Percentiles rank a stretch among this genome's conserved stretches.
Evolutionary conservation across 148 eudicot species (phyloP).

Genomic region (Heliosperma pusillum): DNA sequence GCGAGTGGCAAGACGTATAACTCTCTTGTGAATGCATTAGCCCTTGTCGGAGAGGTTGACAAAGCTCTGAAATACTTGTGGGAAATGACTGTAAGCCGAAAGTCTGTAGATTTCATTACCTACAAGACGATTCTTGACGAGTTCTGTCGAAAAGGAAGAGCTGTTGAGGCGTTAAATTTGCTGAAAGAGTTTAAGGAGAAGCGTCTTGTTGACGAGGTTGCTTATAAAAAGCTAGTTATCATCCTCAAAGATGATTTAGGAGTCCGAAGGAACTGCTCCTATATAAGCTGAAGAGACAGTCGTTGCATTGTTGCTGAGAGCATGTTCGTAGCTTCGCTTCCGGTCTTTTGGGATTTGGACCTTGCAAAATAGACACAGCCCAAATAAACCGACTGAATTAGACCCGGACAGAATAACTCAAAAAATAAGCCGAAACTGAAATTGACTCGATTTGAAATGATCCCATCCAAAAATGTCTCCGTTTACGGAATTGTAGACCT

Average conservation of each 20-base stretch:
- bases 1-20: slow-evolving; percentile 69
- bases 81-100: slow-evolving; percentile 62
- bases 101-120: slow-evolving; percentile 57
- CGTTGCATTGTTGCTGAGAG: not conserved
- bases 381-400: too few species aligned
- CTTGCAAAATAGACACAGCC: not conserved
- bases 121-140: slow-evolving; percentile 66
- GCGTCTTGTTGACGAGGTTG: slow-evolving; percentile 41
- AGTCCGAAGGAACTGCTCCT: slow-evolving; percentile 5
- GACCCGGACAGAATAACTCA: too few species aligned
- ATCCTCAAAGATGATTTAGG: slow-evolving; percentile 40
- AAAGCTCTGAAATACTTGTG: slow-evolving; percentile 55
- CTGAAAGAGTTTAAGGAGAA: slow-evolving; percentile 55
- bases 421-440: too few species aligned
- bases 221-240: slow-evolving; percentile 38
- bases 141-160: slow-evolving; percentile 42
- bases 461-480: too few species aligned
- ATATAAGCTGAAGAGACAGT: not conserved
- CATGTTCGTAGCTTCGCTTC: not conserved
- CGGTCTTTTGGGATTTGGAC: not conserved
- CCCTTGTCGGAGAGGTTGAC: slow-evolving; percentile 75
- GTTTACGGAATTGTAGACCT: too few species aligned
- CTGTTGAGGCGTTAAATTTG: slow-evolving; percentile 47
- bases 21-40: slow-evolving; percentile 68
- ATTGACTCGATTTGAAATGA: too few species aligned